Evolutionary conservation across 192 early-diverging fungal species (phyloP).

Genomic region (Linnemannia elongata): DNA sequence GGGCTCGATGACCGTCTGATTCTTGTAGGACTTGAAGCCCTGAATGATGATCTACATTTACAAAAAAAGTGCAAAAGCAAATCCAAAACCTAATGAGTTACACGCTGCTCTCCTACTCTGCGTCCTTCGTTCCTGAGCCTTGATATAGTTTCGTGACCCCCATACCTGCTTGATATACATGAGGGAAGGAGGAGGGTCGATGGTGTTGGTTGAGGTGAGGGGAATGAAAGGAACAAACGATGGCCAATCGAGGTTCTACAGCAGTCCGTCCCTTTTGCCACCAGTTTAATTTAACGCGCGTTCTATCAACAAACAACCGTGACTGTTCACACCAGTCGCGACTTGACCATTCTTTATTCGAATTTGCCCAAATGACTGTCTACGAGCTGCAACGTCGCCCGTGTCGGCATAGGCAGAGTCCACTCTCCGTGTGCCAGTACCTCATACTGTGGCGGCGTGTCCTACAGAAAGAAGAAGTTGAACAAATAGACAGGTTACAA

Average conservation of each 20-base stretch:
- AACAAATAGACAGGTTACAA: not conserved
- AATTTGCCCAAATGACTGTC: slow-evolving; percentile 13
- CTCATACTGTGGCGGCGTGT: slow-evolving; percentile 36
- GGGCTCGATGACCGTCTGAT: slow-evolving; percentile 93
- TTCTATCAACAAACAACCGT: slow-evolving; percentile 1
- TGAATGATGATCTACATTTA: slow-evolving; percentile 87
- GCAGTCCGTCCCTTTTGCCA: slow-evolving; percentile 16
- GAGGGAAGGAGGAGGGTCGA: not conserved
- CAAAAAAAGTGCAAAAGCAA: not conserved
- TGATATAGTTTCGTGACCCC: not conserved
- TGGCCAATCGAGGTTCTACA: not conserved
- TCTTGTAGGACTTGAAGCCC: slow-evolving; percentile 99
- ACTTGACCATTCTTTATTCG: not conserved
- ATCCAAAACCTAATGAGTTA: not conserved
- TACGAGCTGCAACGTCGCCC: slow-evolving; percentile 33
- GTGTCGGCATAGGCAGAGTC: slow-evolving; percentile 44
- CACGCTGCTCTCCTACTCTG: not conserved
- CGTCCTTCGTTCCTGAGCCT: not conserved
- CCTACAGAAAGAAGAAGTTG: slow-evolving; percentile 4
- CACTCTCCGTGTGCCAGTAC: slow-evolving; percentile 41
- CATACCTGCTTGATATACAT: slow-evolving; percentile 59
- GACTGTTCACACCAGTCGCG: slow-evolving; percentile 2
- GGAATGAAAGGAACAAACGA: slow-evolving; percentile 6
- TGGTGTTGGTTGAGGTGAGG: not conserved
- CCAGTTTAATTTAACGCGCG: slow-evolving; percentile 35